Percentiles rank a stretch among this genome's conserved stretches.
Evolutionary conservation across 345 rosid genomes (phyloP).

Genomic region (Brassica nigra): DNA sequence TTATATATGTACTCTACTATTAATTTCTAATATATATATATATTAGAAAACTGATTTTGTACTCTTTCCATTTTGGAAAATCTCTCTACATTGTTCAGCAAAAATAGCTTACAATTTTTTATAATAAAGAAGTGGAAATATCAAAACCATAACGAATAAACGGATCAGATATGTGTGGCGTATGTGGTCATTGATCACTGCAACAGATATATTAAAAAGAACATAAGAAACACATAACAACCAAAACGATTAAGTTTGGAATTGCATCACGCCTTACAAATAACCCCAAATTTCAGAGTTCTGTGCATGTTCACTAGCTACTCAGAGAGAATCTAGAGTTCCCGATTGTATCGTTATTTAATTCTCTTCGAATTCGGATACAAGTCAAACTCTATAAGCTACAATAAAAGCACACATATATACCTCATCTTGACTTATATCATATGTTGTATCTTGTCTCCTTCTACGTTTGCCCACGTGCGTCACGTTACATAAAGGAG

Average conservation of each 20-base stretch:
- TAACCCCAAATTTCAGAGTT: not conserved
- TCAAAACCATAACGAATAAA: not conserved
- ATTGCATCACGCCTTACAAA: not conserved
- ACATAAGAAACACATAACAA: not conserved
- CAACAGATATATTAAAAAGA: not conserved
- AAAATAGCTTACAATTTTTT: too few species aligned
- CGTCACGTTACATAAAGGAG: slow-evolving; percentile 20
- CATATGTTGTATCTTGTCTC: slow-evolving; percentile 2
- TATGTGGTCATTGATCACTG: not conserved
- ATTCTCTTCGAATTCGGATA: not conserved
- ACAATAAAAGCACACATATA: not conserved
- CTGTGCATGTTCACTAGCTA: not conserved
- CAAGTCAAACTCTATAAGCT: slow-evolving; percentile 17
- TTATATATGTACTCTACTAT: too few species aligned
- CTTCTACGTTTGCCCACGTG: slow-evolving; percentile 30
- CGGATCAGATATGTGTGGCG: not conserved
- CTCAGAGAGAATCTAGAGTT: not conserved
- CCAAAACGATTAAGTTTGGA: slow-evolving; percentile 2
- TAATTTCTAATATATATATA: too few species aligned
- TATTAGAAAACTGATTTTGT: not conserved
- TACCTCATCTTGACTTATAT: not conserved
- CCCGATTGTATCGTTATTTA: slow-evolving; percentile 5
- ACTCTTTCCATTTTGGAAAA: too few species aligned
- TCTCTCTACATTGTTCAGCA: too few species aligned
- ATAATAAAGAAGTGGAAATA: not conserved